Evolutionary conservation across 2,329 filamentous ascomycete genomes (phyloP).

Genomic region (Fusarium sp.): DNA sequence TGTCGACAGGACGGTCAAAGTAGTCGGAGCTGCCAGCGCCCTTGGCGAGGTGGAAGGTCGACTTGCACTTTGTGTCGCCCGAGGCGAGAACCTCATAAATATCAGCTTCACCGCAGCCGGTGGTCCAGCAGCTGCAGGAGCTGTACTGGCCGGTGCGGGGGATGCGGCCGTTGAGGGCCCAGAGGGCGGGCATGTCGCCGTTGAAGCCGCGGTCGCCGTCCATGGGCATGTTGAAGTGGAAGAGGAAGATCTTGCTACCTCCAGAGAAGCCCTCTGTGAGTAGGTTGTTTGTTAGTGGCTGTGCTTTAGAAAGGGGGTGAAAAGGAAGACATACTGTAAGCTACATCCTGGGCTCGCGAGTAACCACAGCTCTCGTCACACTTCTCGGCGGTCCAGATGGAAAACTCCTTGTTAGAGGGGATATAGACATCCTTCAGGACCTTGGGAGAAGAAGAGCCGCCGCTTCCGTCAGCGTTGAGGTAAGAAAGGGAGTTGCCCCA

Average conservation of each 20-base stretch:
- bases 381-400: constrained; percentile 57
- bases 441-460: constrained; percentile 51
- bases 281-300: constrained; percentile 1
- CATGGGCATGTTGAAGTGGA: constrained; percentile 78
- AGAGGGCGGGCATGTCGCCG: constrained; percentile 77
- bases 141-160: constrained; percentile 77
- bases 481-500: constrained; percentile 60
- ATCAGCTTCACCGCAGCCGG: constrained; percentile 79
- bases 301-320: not conserved
- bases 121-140: constrained; percentile 77
- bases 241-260: constrained; percentile 76
- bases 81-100: constrained; percentile 76
- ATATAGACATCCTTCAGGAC: constrained; percentile 53
- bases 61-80: constrained; percentile 75
- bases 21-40: constrained; percentile 76
- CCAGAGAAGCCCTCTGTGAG: constrained; percentile 77
- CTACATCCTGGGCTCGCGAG: constrained; percentile 54
- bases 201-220: constrained; percentile 64
- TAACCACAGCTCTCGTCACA: constrained; percentile 58
- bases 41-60: constrained; percentile 73
- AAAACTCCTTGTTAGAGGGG: constrained; percentile 57
- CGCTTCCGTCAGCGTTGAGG: constrained; percentile 54
- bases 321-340: constrained; percentile 53
- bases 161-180: constrained; percentile 80
- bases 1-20: constrained; percentile 71